These are phyloP conservation scores for Rhizopus delemar DNA, from an alignment of 371 early-diverging fungal genomes.

Conservation along the genomic window DNA sequence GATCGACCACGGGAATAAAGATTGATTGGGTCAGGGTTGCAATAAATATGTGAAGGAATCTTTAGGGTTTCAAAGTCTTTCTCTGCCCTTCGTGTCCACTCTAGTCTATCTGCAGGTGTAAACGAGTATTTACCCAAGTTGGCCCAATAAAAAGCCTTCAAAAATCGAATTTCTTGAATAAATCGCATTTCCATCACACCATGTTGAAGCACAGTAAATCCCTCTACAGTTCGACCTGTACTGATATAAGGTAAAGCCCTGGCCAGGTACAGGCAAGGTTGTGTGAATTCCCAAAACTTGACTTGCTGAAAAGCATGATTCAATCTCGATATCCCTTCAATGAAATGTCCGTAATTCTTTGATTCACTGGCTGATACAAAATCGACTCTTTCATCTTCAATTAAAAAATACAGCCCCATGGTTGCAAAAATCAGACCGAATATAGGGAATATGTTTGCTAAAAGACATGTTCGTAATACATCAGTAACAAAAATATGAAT, in stretches of 20 bases:
- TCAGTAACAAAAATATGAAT: constrained; percentile 8
- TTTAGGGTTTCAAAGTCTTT: constrained; percentile 33
- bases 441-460: constrained; percentile 48
- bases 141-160: constrained; percentile 48
- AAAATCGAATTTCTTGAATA: constrained; percentile 48
- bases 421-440: constrained; percentile 47
- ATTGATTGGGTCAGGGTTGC: constrained; percentile 42
- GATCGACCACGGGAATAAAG: constrained; percentile 26
- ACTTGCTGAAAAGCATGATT: constrained; percentile 50
- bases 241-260: constrained; percentile 49
- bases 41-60: constrained; percentile 42
- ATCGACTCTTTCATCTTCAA: constrained; percentile 38
- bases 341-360: constrained; percentile 38
- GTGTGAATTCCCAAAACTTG: constrained; percentile 52
- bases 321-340: constrained; percentile 35
- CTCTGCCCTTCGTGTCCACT: constrained; percentile 45
- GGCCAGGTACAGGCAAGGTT: constrained; percentile 49
- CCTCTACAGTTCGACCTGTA: constrained; percentile 51
- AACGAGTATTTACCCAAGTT: constrained; percentile 53
- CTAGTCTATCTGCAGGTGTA: constrained; percentile 37
- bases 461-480: not conserved
- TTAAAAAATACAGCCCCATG: constrained; percentile 44
- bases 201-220: constrained; percentile 42
- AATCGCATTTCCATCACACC: constrained; percentile 49
- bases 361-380: constrained; percentile 25